Evolutionary conservation across 2,329 filamentous ascomycete species (phyloP).

Genomic region (Cladosporium halotolerans): DNA sequence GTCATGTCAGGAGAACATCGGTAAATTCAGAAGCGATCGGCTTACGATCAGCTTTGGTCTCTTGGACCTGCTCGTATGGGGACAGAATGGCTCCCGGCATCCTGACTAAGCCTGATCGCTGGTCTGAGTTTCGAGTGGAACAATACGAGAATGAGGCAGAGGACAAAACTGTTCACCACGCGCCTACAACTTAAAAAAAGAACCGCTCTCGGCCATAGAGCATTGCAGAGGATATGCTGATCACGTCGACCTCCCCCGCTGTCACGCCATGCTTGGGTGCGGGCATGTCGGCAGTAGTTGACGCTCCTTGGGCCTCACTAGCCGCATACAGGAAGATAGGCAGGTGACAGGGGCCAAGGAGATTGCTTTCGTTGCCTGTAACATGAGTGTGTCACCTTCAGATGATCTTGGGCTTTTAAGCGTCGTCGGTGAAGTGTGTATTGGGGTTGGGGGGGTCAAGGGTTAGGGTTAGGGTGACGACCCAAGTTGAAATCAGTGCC

Average conservation of each 20-base stretch:
- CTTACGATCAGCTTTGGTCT: constrained; percentile 25
- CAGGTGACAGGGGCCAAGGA: too few relatives aligned
- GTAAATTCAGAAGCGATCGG: constrained; percentile 4
- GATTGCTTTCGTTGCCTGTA: too few relatives aligned
- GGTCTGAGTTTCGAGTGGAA: neutral
- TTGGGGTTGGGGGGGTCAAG: too few relatives aligned
- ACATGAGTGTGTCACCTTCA: too few relatives aligned
- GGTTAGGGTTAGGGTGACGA: too few relatives aligned
- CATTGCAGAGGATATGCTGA: neutral
- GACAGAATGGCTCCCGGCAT: constrained; percentile 9
- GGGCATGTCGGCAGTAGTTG: neutral
- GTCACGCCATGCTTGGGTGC: constrained; percentile 8
- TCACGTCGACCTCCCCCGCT: constrained; percentile 6
- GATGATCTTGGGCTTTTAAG: too few relatives aligned
- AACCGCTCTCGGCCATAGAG: neutral
- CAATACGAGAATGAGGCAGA: neutral
- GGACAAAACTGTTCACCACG: neutral
- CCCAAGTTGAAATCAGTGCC: too few relatives aligned
- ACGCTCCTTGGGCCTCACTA: neutral
- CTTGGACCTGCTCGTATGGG: constrained; percentile 28
- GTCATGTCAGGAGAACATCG: neutral
- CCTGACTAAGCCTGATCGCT: neutral
- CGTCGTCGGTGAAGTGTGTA: too few relatives aligned
- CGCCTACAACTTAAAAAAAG: neutral
- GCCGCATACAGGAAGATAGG: neutral